Base-by-base conservation (phyloP, 2,329 filamentous ascomycete genomes). In the Ophiosphaerella narmari region DNA sequence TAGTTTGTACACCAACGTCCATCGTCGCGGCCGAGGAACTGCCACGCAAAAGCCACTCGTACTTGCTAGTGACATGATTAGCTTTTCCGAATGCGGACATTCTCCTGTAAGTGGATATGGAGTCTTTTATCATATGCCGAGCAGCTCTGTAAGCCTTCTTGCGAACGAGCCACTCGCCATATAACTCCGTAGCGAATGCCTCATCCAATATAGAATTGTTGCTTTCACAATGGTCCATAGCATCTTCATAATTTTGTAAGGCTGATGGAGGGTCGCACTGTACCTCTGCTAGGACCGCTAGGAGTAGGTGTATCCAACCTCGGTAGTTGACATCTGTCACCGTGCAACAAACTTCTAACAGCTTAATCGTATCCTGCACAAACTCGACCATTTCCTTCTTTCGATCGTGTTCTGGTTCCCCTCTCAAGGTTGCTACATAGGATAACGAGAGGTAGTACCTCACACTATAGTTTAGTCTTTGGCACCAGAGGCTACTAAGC, bases 311-410 rank as follows among this genome's bases (percentile, higher is more conserved):
- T 4, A 86, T 83, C 86, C 87, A 91, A 1, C 82, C 75, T 8
- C 85, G 74, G 67, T 91, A 92, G 70, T 92, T 92, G 61, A 89
- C 80, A 42, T 86, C 80, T 13, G 84, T 87, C 24, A 88, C 79
- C 1, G 77, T 67, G 42, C 85, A 80, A 78, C 86, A 89, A 42
- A 84, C 79, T 53, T 85, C 80, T 46, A 91, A 85, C 67, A 81
- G 81, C 54, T 80, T 80, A 48, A 82, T 81, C 50, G 86, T 80
- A 2, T 75, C 73, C 23, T 77, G 75, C 3, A 90, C 75, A 52
- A 82, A 76, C 32, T 75, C 62, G 7, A 88, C 71, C 3, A 84
- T 79, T 12, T 79, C 75, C 12, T 74, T 66, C 40, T 75, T 77
- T 31, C 79, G 72, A 9, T 57, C 34, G 29, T 71, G 57, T 0